Evolutionary conservation across 805 yeast genomes (phyloP), one percentile per base, ranked within the genome.

Genomic region (Wickerhamomyces hampshirensis): DNA sequence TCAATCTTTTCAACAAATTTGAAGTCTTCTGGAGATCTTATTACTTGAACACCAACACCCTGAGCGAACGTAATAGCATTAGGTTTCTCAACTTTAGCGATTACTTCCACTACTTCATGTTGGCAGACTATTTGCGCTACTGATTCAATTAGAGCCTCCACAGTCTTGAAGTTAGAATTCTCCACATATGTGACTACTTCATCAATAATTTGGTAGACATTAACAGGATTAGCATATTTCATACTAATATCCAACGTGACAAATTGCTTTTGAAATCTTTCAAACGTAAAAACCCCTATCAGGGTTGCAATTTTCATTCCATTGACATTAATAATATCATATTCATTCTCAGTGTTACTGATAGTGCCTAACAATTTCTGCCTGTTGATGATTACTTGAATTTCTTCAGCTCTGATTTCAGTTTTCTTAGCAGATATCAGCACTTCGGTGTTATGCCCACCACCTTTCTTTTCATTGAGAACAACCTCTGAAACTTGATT

Each of bases 251-350:
- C 83, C 19, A 84, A 44, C 3, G 68, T 60, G 6, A 93, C 85
- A 31, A 78, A 78, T 61, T 93, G 99, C 47, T 74, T 78, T 51
- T 82, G 80, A 16, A 80, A 59, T 40, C 98, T 68, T 57, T 93
- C 99, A 61, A 88, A 85, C 2, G 88, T 82, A 63, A 88, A 91
- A 6, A 93, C 93, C 5, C 98, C 99, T 47, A 93, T 84, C n/a
- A 89, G 67, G 0, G 96, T 81, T 33, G 80, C 67, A 13, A 86
- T 59, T 33, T 69, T 67, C 26, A 89, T 58, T 5, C 73, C 70
- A 5, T 66, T 62, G 27, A 86, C 73, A 8, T 49, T 36, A 2
- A 73, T 51, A 3, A 27, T 17, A 28, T 60, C 61, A 7, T 34
- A 33, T 3, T 11, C 6, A 1, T 30, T 28, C 8, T 36, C 46